phyloP scores from a whole-genome alignment of 495 filamentous ascomycete genomes.

The Amphirosellinia nigrospora region DNA sequence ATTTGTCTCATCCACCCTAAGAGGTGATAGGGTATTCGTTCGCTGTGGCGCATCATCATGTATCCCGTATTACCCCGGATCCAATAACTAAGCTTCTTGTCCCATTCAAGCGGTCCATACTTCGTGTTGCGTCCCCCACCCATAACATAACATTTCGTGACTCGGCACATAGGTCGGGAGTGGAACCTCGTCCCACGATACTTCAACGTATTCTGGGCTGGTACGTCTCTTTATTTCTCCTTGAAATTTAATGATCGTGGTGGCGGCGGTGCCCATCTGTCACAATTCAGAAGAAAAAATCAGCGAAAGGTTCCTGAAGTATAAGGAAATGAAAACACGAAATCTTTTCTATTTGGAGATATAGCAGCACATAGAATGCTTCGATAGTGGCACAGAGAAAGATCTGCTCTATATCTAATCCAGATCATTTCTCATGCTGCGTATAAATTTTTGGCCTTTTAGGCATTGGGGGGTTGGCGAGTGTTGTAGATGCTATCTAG shows the following conservation, averaged over 20 bases:
- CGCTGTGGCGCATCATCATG: constrained; percentile 6
- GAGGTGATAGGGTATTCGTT: not conserved
- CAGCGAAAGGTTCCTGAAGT: constrained; percentile 37
- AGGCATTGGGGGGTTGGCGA: not conserved
- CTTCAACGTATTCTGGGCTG: not conserved
- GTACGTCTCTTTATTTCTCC: not conserved
- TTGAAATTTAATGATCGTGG: constrained; percentile 28
- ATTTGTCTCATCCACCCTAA: not conserved
- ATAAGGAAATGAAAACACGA: constrained; percentile 23
- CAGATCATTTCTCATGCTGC: not conserved
- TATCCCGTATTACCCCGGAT: not conserved
- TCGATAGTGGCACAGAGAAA: not conserved
- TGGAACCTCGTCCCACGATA: not conserved
- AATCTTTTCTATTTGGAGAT: constrained; percentile 30
- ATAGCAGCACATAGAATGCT: constrained; percentile 16
- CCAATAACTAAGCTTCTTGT: constrained; percentile 9
- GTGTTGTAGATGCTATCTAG: constrained; percentile 14
- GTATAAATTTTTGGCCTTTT: not conserved
- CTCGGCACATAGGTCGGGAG: not conserved
- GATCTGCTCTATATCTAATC: not conserved
- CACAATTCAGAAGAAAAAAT: constrained; percentile 37
- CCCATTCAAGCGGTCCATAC: not conserved
- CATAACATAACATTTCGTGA: not conserved
- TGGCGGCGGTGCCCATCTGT: constrained; percentile 46
- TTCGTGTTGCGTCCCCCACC: not conserved